Evolutionary conservation across 257 asterid species (phyloP).

Genomic region (Perilla frutescens): DNA sequence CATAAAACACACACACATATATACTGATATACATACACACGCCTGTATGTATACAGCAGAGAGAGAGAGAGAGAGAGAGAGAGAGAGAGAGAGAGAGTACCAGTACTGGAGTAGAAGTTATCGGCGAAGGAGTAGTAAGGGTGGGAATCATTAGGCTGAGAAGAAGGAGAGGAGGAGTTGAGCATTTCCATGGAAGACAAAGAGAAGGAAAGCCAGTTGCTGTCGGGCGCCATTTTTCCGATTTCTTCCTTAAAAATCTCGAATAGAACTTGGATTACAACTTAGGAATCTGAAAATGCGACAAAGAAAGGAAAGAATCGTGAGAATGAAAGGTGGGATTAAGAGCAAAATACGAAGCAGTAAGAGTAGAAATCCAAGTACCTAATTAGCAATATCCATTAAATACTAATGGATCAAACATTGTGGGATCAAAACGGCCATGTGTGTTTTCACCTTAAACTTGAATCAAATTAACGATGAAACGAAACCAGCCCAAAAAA

Average conservation of each 20-base stretch:
- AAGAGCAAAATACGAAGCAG: not conserved
- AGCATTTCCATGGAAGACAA: slow-evolving; percentile 77
- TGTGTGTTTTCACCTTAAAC: not conserved
- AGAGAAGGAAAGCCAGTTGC: slow-evolving; percentile 89
- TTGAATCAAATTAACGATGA: slow-evolving; percentile 3
- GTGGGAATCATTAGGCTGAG: slow-evolving; percentile 51
- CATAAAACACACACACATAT: slow-evolving; percentile 25
- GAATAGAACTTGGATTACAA: too few species aligned
- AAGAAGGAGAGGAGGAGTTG: slow-evolving; percentile 46
- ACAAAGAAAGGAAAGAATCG: not conserved
- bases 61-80: not conserved
- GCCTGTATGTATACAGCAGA: not conserved
- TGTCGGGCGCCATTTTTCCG: slow-evolving; percentile 69
- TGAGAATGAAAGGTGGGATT: not conserved
- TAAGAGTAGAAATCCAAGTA: not conserved
- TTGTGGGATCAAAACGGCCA: too few species aligned
- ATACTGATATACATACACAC: not conserved
- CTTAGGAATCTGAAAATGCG: slow-evolving; percentile 17
- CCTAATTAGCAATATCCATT: not conserved
- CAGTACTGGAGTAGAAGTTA: slow-evolving; percentile 61
- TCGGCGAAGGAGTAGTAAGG: slow-evolving; percentile 65
- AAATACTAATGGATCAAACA: not conserved
- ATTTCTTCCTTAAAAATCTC: not conserved
- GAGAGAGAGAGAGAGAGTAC: slow-evolving; percentile 32
- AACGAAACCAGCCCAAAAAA: not conserved